phyloP scores from a whole-genome alignment of 306 rosid genomes.

The Sicyos edulis region DNA sequence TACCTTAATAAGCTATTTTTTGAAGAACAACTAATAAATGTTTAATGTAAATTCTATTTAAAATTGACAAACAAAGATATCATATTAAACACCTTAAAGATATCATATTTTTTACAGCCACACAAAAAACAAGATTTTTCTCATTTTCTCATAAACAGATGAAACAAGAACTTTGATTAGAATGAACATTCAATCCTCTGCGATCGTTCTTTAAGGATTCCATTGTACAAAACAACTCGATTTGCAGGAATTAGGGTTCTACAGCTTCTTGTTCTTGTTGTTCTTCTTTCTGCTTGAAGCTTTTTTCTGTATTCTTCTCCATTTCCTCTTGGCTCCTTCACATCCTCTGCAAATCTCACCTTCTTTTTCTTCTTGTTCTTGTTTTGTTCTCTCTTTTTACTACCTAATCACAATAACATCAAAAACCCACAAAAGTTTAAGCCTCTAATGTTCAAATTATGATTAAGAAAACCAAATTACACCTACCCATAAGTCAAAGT shows the following conservation, averaged over 20 bases:
- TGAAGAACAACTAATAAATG: no score
- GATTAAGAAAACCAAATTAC: no score
- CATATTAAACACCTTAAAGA: no score
- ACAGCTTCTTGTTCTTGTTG: not conserved
- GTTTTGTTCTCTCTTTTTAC: conserved; percentile 26
- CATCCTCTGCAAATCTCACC: conserved; percentile 64
- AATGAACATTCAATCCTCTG: conserved; percentile 37
- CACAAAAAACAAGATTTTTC: no score
- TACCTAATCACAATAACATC: conserved; percentile 22
- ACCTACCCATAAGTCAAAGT: no score
- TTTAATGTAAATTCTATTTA: no score
- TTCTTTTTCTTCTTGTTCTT: conserved; percentile 65
- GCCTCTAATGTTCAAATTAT: not conserved
- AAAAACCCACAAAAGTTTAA: not conserved
- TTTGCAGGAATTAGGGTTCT: conserved; percentile 29
- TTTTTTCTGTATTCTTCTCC: conserved; percentile 30
- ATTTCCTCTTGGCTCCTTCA: conserved; percentile 38
- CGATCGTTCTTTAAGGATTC: conserved; percentile 41
- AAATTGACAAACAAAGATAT: no score
- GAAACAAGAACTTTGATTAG: no score
- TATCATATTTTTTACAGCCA: no score
- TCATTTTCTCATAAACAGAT: no score
- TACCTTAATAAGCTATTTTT: no score
- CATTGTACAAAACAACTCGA: conserved; percentile 40
- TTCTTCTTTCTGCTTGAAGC: conserved; percentile 16